Evolutionary conservation across 2,329 filamentous ascomycete genomes (phyloP).

Genomic region (Cytospora mali): DNA sequence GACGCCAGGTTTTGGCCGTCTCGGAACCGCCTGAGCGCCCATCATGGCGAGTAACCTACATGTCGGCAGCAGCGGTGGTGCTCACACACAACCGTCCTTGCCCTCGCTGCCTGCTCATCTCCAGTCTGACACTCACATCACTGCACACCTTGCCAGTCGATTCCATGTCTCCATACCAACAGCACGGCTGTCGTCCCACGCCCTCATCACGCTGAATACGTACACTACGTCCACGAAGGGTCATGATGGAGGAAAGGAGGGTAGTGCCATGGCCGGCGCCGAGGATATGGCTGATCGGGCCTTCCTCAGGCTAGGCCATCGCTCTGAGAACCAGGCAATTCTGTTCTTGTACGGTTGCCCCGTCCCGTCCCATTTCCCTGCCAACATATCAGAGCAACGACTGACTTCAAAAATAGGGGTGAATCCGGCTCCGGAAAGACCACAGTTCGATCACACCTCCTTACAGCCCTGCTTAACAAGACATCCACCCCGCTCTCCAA

Average conservation of each 20-base stretch:
- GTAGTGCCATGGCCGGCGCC: conserved; percentile 87
- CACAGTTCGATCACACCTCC: conserved; percentile 84
- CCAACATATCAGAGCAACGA: background rate
- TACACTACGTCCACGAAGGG: conserved; percentile 89
- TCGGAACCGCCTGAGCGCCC: conserved; percentile 34
- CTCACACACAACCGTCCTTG: conserved; percentile 82
- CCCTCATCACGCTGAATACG: conserved; percentile 89
- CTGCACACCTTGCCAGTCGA: conserved; percentile 80
- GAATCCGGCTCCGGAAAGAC: conserved; percentile 97
- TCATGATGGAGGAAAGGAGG: conserved; percentile 86
- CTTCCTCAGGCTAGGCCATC: conserved; percentile 80
- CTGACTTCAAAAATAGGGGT: conserved; percentile 60
- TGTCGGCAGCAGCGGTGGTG: conserved; percentile 55
- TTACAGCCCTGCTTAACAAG: conserved; percentile 83
- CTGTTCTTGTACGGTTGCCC: conserved; percentile 77
- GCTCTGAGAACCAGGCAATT: conserved; percentile 90
- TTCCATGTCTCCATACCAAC: conserved; percentile 92
- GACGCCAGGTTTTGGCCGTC: conserved; percentile 34
- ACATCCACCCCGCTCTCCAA: conserved; percentile 90
- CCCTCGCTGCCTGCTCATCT: conserved; percentile 84
- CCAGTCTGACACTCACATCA: conserved; percentile 68
- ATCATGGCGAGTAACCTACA: conserved; percentile 65
- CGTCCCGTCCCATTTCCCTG: background rate
- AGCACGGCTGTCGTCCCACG: conserved; percentile 86
- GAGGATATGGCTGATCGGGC: conserved; percentile 89